phyloP scores from a whole-genome alignment of 495 filamentous ascomycete genomes.

The Corynascus novoguineensis region DNA sequence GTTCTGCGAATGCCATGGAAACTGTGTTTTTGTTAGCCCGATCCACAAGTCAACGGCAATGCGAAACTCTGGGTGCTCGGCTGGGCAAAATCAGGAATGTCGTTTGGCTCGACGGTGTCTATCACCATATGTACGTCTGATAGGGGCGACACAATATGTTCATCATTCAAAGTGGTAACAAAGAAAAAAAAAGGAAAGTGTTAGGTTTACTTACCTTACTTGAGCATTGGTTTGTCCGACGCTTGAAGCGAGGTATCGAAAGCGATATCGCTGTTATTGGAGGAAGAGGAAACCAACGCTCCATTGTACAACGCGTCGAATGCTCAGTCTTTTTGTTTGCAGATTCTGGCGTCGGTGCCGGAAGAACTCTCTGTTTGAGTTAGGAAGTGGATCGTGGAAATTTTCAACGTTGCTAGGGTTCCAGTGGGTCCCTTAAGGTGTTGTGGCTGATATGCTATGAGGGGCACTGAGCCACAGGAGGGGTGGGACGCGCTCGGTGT shows the following conservation, averaged over 20 bases:
- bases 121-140: slow-evolving; percentile 84
- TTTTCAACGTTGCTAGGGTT: slow-evolving; percentile 2
- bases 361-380: slow-evolving; percentile 14
- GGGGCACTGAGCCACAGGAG: slow-evolving; percentile 7
- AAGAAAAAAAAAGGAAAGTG: slow-evolving; percentile 8
- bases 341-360: slow-evolving; percentile 5
- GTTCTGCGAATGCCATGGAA: neutral
- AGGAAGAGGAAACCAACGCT: neutral
- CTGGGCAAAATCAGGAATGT: slow-evolving; percentile 57
- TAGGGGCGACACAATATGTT: slow-evolving; percentile 84
- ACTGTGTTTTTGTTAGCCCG: slow-evolving; percentile 23
- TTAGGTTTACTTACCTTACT: slow-evolving; percentile 28
- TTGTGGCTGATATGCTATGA: slow-evolving; percentile 5
- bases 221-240: neutral
- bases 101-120: slow-evolving; percentile 90
- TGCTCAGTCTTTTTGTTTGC: slow-evolving; percentile 13
- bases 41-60: neutral
- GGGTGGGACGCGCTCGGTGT: neutral
- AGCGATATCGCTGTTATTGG: neutral
- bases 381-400: neutral
- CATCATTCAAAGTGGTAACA: slow-evolving; percentile 56
- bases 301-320: neutral
- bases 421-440: neutral
- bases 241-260: neutral
- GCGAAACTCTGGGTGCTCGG: slow-evolving; percentile 3